Percentiles rank a stretch among this genome's conserved stretches.
These are phyloP conservation scores for Vanderwaltozyma verrucispora DNA, from an alignment of 805 yeast genomes.

Conservation along the genomic window DNA sequence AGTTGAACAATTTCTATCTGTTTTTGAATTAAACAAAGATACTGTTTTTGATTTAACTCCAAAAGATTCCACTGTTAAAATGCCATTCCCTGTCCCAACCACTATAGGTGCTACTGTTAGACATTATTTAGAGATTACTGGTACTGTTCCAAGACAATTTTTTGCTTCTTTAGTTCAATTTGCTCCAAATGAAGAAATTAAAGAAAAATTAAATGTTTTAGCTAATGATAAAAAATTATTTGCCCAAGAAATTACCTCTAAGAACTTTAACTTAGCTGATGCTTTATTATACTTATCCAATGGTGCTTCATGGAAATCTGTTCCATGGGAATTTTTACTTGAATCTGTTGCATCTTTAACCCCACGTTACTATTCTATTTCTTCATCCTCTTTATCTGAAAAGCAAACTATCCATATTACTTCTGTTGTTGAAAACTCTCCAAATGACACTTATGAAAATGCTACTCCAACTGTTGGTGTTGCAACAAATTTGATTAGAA, in stretches of 20 bases:
- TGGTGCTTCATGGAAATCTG: slow-evolving; percentile 57
- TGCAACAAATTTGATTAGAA: slow-evolving; percentile 75
- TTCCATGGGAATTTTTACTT: slow-evolving; percentile 77
- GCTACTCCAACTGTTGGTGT: slow-evolving; percentile 49
- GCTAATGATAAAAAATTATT: slow-evolving; percentile 62
- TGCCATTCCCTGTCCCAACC: slow-evolving; percentile 69
- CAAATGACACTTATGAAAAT: slow-evolving; percentile 19
- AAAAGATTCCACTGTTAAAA: slow-evolving; percentile 55
- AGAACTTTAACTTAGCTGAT: slow-evolving; percentile 66
- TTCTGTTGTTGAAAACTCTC: slow-evolving; percentile 76
- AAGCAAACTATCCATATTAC: slow-evolving; percentile 72
- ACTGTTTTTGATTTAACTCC: slow-evolving; percentile 54
- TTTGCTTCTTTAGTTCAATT: slow-evolving; percentile 63
- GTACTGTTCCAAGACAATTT: slow-evolving; percentile 86
- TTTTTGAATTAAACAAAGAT: slow-evolving; percentile 44
- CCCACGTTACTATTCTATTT: slow-evolving; percentile 94
- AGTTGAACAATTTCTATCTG: slow-evolving; percentile 51
- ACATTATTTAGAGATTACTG: slow-evolving; percentile 82
- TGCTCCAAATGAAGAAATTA: slow-evolving; percentile 58
- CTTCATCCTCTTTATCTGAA: slow-evolving; percentile 75
- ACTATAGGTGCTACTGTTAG: slow-evolving; percentile 82
- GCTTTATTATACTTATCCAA: slow-evolving; percentile 51
- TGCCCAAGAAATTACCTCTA: slow-evolving; percentile 49
- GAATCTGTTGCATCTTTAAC: slow-evolving; percentile 75
- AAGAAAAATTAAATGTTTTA: slow-evolving; percentile 33